A percentile compares a stretch with the other conserved stretches of the same genome.
These are phyloP conservation scores for Malania oleifera DNA, from an alignment of 164 flowering plant genomes.

Conservation along the genomic window DNA sequence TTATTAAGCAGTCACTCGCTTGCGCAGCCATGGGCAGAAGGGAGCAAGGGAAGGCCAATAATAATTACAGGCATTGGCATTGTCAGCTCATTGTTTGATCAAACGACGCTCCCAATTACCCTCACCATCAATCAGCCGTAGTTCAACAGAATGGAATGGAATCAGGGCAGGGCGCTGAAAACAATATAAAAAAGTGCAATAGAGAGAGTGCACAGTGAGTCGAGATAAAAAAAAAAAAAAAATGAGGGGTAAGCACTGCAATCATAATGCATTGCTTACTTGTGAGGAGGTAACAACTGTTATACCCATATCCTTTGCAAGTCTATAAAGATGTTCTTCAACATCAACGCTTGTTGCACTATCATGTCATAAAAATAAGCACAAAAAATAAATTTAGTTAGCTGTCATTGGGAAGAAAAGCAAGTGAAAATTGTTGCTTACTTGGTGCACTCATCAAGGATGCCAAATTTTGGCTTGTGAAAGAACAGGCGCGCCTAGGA, in stretches of 20 bases:
- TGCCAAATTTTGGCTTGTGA: constrained; percentile 85
- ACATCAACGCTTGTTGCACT: constrained; percentile 99
- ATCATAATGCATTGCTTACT: constrained; percentile 32
- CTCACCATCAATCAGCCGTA: constrained; percentile 92
- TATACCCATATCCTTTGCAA: constrained; percentile 76
- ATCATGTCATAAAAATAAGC: constrained; percentile 8
- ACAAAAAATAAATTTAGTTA: not conserved
- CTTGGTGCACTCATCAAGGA: constrained; percentile 99
- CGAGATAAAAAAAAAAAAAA: not conserved
- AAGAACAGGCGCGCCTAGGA: constrained; percentile 91
- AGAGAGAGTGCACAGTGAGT: not conserved
- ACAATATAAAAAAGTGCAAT: constrained; percentile 3
- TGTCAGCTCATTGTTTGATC: constrained; percentile 42
- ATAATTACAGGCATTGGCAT: not conserved
- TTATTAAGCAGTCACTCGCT: not conserved
- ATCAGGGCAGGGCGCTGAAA: constrained; percentile 94
- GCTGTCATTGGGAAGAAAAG: not conserved
- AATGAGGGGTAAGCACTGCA: not conserved
- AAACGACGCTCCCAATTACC: constrained; percentile 90
- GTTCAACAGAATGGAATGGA: constrained; percentile 79
- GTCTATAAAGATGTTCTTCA: constrained; percentile 89
- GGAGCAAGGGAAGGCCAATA: constrained; percentile 1
- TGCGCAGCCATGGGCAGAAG: too few species aligned
- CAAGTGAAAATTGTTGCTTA: constrained; percentile 30
- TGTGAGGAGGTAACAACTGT: constrained; percentile 93